Base-by-base conservation (phyloP, 2,329 filamentous ascomycete species). In the Neopestalotiopsis sp. region DNA sequence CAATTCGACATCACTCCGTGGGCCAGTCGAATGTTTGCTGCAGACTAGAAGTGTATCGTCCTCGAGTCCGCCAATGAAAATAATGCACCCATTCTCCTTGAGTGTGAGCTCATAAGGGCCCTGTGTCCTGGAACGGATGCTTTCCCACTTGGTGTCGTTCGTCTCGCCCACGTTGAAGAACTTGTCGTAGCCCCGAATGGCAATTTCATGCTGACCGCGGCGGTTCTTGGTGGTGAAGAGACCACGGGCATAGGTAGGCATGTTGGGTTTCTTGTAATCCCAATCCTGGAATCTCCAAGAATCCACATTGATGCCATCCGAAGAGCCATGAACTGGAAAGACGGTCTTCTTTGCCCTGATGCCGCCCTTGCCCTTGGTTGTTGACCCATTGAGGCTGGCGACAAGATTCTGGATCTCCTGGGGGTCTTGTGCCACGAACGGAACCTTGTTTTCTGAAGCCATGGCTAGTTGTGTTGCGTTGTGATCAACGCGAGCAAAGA, bases 71-170 rank as follows among this genome's bases (percentile, higher is more conserved):
- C 94, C 92, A 59, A 99, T 90, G 83, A 99, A 99, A 74, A 99
- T 98, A 80, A 99, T 99, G 81, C 96, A 99, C n/a, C 96, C 96
- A 76, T 99, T 99, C 81, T 99, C 96, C 83, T 99, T 99, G 66
- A 98, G 89, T 69, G 94, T 98, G 68, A 99, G 84, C 81, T 99
- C 96, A 75, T 98, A 99, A 0, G 96, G 96, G 0, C 94, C 94
- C 72, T 89, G 84, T 0, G 96, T 98, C 68, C 92, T 87, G 34
- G 82, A 81, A 77, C 92, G 85, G 70, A 99, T 94, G 76, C 92
- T 93, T 17, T 84, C 80, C 96, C 96, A 99, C 75, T 91, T 88
- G 3, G 96, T 99, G 72, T 92, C 89, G 61, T 84, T 80, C 7
- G 97, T 92, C 82, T 99, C 96, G 65, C 89, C 89, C 56, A 94